Conservation (phyloP, 2,329 filamentous ascomycete species). For the Neofusicoccum parvum region DNA sequence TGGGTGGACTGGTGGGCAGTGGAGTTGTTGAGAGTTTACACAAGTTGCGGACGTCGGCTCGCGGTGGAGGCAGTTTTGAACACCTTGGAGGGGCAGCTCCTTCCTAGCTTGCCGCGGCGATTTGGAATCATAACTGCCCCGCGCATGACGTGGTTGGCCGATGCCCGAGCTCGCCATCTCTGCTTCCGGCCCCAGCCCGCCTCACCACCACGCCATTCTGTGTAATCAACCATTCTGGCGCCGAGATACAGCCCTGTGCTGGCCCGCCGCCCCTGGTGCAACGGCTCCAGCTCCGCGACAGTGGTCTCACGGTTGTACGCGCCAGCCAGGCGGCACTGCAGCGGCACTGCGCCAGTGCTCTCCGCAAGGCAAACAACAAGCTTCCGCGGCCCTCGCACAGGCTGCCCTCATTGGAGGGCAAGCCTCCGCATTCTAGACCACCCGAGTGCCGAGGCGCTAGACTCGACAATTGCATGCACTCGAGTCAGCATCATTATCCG, state of each 20-base stretch:
- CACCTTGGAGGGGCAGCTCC: slow-evolving; percentile 22
- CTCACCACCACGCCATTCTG: slow-evolving; percentile 3
- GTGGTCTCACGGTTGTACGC: background rate
- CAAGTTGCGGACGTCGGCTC: background rate
- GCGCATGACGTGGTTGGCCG: slow-evolving; percentile 19
- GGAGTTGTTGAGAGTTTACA: background rate
- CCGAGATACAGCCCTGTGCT: background rate
- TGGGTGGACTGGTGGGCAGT: background rate
- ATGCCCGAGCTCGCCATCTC: slow-evolving; percentile 11
- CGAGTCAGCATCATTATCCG: background rate
- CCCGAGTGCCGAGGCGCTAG: background rate
- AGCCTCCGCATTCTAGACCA: background rate
- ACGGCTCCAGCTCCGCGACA: background rate
- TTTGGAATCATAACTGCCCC: slow-evolving; percentile 19
- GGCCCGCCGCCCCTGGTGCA: background rate
- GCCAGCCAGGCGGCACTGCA: background rate
- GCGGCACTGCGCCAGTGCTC: background rate
- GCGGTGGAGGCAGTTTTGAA: slow-evolving; percentile 7
- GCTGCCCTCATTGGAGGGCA: background rate
- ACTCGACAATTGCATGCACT: background rate
- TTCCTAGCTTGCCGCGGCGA: slow-evolving; percentile 4
- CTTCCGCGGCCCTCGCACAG: background rate
- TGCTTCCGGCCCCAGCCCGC: background rate
- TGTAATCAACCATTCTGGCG: background rate
- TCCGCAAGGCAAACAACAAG: slow-evolving; percentile 2